phyloP scores from a whole-genome alignment of 441 rosid genomes.

The Gossypium armourianum region DNA sequence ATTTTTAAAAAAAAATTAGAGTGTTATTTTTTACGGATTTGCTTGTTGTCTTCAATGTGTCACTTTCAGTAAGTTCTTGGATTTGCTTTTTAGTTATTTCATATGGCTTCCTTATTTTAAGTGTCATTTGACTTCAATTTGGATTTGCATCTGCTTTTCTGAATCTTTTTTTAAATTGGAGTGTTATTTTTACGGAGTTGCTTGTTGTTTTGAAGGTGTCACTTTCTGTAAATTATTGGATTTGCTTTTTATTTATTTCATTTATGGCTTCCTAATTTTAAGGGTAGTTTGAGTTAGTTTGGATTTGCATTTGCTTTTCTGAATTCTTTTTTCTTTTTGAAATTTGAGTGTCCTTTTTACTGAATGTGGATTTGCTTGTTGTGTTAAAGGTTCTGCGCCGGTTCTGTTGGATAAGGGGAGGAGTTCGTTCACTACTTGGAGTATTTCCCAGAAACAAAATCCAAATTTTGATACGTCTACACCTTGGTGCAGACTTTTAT shows the following conservation, averaged over 20 bases:
- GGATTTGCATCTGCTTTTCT: slow-evolving; percentile 9
- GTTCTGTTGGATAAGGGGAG: slow-evolving; percentile 39
- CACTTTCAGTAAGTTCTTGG: not conserved
- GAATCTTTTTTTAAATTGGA: not conserved
- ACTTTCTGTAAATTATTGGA: not conserved
- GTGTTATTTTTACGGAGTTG: not conserved
- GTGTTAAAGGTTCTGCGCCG: slow-evolving; percentile 42
- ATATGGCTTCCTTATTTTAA: not conserved
- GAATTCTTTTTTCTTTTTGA: not conserved
- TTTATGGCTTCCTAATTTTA: not conserved
- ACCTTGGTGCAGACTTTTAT: slow-evolving; percentile 60
- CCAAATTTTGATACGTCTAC: slow-evolving; percentile 30
- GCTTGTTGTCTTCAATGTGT: not conserved
- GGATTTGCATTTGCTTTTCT: slow-evolving; percentile 11
- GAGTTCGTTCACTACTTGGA: slow-evolving; percentile 42
- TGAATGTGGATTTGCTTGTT: slow-evolving; percentile 13
- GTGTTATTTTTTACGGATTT: not conserved
- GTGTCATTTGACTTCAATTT: not conserved
- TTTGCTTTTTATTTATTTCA: not conserved
- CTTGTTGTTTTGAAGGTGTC: not conserved
- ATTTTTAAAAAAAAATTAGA: not conserved
- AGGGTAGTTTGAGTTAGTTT: not conserved
- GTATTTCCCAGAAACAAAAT: slow-evolving; percentile 33
- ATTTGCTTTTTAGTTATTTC: not conserved
- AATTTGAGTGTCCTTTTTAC: slow-evolving; percentile 11